phyloP scores from a whole-genome alignment of 768 basidiomycete species.

The Coprinopsis marcescibilis region DNA sequence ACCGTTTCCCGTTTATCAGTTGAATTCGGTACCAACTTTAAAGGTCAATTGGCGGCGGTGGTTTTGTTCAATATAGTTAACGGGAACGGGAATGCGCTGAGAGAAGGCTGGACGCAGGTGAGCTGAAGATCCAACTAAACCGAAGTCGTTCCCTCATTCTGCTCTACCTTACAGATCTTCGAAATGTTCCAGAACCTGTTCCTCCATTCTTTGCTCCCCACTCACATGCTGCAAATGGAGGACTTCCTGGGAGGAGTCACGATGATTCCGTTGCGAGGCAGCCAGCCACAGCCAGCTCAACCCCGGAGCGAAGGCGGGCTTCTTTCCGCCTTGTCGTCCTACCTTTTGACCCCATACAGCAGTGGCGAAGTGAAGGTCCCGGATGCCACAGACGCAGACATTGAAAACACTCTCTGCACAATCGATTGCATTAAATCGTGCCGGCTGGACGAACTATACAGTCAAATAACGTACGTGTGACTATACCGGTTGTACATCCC shows the following conservation, averaged over 20 bases:
- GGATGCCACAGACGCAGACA: constrained; percentile 84
- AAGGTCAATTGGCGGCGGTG: constrained; percentile 93
- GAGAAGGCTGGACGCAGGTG: constrained; percentile 94
- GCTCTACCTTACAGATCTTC: constrained; percentile 88
- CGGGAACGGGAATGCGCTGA: constrained; percentile 87
- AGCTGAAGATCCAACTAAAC: constrained; percentile 11
- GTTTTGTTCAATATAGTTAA: constrained; percentile 97
- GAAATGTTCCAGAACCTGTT: constrained; percentile 98
- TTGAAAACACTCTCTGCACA: constrained; percentile 91
- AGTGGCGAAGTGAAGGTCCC: constrained; percentile 73
- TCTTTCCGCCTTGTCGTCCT: constrained; percentile 89
- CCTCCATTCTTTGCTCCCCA: constrained; percentile 86
- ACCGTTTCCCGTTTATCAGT: constrained; percentile 92
- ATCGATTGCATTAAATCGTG: constrained; percentile 95
- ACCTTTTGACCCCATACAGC: constrained; percentile 92
- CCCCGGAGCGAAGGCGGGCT: constrained; percentile 82
- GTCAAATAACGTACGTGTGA: constrained; percentile 76
- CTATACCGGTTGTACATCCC: neutral
- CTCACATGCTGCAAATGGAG: constrained; percentile 92
- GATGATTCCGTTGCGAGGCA: constrained; percentile 84
- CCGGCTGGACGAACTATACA: constrained; percentile 89
- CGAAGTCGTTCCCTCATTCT: constrained; percentile 7
- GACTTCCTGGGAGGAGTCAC: constrained; percentile 95
- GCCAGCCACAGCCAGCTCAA: constrained; percentile 55
- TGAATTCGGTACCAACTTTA: constrained; percentile 91